A percentile compares a stretch with the other conserved stretches of the same genome.
Conservation (phyloP, 768 basidiomycete genomes). For the Clavaria fumosa region DNA sequence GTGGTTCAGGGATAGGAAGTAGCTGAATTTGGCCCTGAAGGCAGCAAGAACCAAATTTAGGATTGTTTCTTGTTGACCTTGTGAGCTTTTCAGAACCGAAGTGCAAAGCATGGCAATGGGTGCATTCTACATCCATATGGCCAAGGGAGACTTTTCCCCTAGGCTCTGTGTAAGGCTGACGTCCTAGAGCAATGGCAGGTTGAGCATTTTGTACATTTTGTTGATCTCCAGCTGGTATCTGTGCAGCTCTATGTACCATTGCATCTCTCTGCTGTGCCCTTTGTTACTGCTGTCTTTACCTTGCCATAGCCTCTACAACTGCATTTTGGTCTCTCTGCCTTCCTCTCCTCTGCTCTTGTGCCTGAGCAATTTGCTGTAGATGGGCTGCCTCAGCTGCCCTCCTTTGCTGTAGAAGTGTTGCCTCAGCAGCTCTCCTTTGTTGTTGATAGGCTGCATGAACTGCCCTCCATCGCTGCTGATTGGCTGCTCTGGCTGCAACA, state of each 20-base stretch:
- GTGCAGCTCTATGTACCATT: not conserved
- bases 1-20: conserved; percentile 11
- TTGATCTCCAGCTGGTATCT: not conserved
- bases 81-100: not conserved
- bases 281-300: not conserved
- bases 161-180: not conserved
- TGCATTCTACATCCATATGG: not conserved
- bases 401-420: too few species aligned
- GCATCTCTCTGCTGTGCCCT: not conserved
- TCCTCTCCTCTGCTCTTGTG: not conserved
- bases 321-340: not conserved
- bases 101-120: not conserved
- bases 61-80: not conserved
- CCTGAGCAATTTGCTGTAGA: not conserved
- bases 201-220: not conserved
- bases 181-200: not conserved
- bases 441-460: too few species aligned
- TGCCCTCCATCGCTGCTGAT: too few species aligned
- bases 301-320: not conserved
- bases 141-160: not conserved
- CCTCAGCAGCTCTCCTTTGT: too few species aligned
- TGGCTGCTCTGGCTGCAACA: too few species aligned
- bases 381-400: not conserved
- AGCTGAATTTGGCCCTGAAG: conserved; percentile 14
- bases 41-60: not conserved